Evolutionary conservation across 352 stramenopile genomes (phyloP).

Genomic region (Pythium sp.): DNA sequence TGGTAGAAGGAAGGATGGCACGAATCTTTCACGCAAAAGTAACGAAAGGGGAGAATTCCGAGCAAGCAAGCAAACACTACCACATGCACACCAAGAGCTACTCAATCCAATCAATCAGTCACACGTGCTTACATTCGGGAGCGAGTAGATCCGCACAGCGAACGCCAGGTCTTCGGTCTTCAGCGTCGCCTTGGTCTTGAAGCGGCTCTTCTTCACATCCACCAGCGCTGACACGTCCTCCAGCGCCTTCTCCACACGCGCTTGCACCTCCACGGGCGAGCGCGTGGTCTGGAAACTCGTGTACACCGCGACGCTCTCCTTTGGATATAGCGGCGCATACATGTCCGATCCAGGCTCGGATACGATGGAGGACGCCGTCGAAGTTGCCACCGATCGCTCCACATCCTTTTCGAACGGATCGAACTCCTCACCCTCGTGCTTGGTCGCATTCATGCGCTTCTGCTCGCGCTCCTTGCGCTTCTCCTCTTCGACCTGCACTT

Average conservation of each 20-base stretch:
- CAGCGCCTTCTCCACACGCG: constrained; percentile 51
- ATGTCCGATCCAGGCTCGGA: constrained; percentile 32
- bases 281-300: constrained; percentile 71
- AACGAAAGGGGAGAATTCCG: constrained; percentile 14
- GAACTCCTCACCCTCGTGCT: constrained; percentile 63
- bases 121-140: constrained; percentile 61
- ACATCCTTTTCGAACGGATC: constrained; percentile 56
- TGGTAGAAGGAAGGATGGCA: not conserved
- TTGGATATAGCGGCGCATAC: constrained; percentile 51
- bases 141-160: constrained; percentile 61
- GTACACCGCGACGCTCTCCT: constrained; percentile 61
- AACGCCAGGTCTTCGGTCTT: constrained; percentile 53
- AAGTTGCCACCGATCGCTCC: constrained; percentile 37
- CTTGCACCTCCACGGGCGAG: constrained; percentile 45
- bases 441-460: constrained; percentile 20
- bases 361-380: constrained; percentile 25
- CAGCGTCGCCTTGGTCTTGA: constrained; percentile 76
- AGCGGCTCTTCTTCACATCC: constrained; percentile 55
- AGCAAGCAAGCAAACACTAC: not conserved
- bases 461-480: constrained; percentile 29
- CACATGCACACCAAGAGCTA: constrained; percentile 21
- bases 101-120: constrained; percentile 16
- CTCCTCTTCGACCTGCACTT: constrained; percentile 34
- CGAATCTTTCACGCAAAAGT: not conserved
- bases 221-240: constrained; percentile 44